Conservation (phyloP, 139 green algal genomes). For the Ulvella scutata region DNA sequence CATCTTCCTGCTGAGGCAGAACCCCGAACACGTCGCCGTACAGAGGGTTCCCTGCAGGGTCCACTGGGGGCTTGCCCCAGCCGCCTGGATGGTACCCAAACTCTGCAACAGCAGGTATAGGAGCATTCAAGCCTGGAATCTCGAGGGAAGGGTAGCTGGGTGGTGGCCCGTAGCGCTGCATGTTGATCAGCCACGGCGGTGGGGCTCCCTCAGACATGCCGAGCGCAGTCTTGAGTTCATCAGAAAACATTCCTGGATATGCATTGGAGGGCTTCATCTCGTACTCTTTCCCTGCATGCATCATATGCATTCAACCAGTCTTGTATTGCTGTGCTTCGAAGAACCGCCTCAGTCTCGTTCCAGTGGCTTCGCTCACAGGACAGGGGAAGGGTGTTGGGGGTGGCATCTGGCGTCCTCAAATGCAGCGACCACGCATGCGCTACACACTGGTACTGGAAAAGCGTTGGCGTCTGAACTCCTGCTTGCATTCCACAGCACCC, state of each 20-base stretch:
- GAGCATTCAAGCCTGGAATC: constrained; percentile 85
- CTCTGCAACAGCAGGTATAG: constrained; percentile 67
- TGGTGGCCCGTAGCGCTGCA: constrained; percentile 93
- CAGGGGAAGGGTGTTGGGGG: too few species aligned
- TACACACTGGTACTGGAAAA: too few species aligned
- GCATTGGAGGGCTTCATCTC: constrained; percentile 28
- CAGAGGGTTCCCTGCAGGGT: constrained; percentile 74
- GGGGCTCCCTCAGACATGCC: constrained; percentile 67
- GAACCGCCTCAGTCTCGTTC: too few species aligned
- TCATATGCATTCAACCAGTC: too few species aligned
- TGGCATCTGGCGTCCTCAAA: too few species aligned
- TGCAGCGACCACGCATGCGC: too few species aligned
- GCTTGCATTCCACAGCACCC: too few species aligned
- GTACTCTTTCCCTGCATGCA: constrained; percentile 12
- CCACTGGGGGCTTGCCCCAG: constrained; percentile 96
- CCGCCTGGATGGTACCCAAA: constrained; percentile 82
- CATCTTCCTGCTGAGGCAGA: background rate
- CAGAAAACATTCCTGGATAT: constrained; percentile 42
- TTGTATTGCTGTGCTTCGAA: too few species aligned
- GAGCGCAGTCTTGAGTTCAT: constrained; percentile 61
- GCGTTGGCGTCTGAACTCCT: too few species aligned
- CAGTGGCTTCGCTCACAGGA: too few species aligned
- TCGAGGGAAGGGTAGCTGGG: constrained; percentile 79
- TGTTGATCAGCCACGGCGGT: constrained; percentile 94
- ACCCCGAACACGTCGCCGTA: constrained; percentile 96